A percentile compares a stretch with the other conserved stretches of the same genome.
phyloP scores from a whole-genome alignment of 2,329 filamentous ascomycete species.

The Colletotrichum tofieldiae region DNA sequence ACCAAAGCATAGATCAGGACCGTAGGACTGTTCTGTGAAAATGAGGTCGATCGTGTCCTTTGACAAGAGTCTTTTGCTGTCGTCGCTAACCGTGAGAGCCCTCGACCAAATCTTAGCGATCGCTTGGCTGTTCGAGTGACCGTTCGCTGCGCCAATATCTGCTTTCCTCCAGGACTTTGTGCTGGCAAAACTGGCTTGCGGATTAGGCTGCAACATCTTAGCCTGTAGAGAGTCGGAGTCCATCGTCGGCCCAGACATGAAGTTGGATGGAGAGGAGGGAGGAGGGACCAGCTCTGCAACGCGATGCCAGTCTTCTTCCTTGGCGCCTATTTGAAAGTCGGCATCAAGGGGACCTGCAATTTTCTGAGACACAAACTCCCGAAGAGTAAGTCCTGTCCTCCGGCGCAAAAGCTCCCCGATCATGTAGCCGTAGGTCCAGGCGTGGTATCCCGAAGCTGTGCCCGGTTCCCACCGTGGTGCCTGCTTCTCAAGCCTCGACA shows the following conservation, averaged over 20 bases:
- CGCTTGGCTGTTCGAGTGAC: slow-evolving; percentile 61
- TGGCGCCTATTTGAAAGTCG: slow-evolving; percentile 63
- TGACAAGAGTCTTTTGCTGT: slow-evolving; percentile 54
- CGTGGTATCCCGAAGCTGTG: slow-evolving; percentile 60
- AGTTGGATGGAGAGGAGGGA: slow-evolving; percentile 39
- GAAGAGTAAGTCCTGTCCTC: slow-evolving; percentile 57
- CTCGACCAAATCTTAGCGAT: slow-evolving; percentile 59
- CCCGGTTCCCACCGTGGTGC: slow-evolving; percentile 62
- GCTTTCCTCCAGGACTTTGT: slow-evolving; percentile 54
- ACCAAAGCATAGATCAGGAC: slow-evolving; percentile 57
- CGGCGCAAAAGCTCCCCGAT: slow-evolving; percentile 61
- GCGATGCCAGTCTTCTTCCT: slow-evolving; percentile 59
- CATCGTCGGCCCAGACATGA: slow-evolving; percentile 35
- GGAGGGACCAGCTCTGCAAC: slow-evolving; percentile 54
- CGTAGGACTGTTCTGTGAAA: slow-evolving; percentile 60
- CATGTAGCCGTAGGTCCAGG: slow-evolving; percentile 57
- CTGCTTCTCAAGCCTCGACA: slow-evolving; percentile 56
- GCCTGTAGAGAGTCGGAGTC: slow-evolving; percentile 48
- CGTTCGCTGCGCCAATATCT: slow-evolving; percentile 61
- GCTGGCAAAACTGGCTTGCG: slow-evolving; percentile 42
- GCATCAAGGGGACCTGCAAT: slow-evolving; percentile 59
- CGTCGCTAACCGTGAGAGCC: slow-evolving; percentile 44
- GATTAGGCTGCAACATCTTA: slow-evolving; percentile 48
- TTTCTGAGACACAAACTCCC: slow-evolving; percentile 55
- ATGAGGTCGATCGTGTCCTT: slow-evolving; percentile 60